phyloP scores from a whole-genome alignment of 2,329 filamentous ascomycete species.

The Pyrenochaeta sp. region DNA sequence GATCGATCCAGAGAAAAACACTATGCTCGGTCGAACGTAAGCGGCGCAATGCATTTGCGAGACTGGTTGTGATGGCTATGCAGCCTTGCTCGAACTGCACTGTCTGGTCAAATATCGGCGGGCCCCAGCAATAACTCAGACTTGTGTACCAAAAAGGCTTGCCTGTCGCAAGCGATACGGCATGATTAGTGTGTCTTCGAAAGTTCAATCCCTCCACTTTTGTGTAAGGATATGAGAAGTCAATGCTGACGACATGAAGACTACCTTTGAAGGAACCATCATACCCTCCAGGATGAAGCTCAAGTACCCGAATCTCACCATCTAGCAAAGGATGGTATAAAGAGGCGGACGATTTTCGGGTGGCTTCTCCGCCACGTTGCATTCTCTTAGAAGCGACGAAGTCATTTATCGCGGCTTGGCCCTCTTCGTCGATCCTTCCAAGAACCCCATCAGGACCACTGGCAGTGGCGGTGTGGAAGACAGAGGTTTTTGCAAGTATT shows the following conservation, averaged over 20 bases:
- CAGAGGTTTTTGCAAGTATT: conserved; percentile 13
- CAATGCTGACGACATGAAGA: conserved; percentile 26
- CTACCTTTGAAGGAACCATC: conserved; percentile 13
- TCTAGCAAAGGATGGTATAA: conserved; percentile 11
- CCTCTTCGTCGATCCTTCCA: conserved; percentile 12
- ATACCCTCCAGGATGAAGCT: conserved; percentile 19
- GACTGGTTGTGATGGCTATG: conserved; percentile 23
- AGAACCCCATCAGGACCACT: conserved; percentile 5
- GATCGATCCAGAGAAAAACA: conserved; percentile 34
- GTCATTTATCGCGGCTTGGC: conserved; percentile 7
- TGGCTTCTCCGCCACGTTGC: background rate
- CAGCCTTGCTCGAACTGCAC: conserved; percentile 11
- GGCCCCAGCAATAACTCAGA: conserved; percentile 32
- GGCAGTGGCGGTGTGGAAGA: conserved; percentile 13
- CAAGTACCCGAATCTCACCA: conserved; percentile 31
- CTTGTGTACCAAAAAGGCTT: conserved; percentile 31
- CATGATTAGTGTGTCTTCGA: conserved; percentile 25
- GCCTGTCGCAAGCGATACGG: conserved; percentile 17
- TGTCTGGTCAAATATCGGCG: conserved; percentile 20
- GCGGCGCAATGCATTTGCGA: conserved; percentile 23
- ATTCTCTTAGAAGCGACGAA: conserved; percentile 8
- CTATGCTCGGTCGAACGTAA: conserved; percentile 22
- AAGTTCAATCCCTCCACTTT: background rate
- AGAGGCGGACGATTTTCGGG: background rate
- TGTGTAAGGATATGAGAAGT: conserved; percentile 25